Evolutionary conservation across 116 monocot genomes (phyloP).

Genomic region (Dioscorea cayenensis): DNA sequence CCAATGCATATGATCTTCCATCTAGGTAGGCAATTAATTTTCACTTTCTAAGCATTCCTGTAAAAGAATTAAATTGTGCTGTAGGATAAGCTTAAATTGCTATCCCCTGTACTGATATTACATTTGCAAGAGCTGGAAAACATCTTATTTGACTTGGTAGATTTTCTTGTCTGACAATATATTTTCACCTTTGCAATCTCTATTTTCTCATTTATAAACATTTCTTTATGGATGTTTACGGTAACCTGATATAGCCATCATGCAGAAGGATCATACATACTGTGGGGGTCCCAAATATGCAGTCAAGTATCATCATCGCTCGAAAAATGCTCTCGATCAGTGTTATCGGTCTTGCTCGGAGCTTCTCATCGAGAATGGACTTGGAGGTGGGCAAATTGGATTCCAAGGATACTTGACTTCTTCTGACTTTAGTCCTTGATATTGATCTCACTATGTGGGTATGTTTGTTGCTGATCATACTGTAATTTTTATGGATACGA

Average conservation of each 20-base stretch:
- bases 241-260: neutral
- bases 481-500: conserved; percentile 12
- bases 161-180: no score
- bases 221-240: neutral
- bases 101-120: no score
- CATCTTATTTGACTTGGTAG: no score
- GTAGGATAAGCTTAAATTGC: no score
- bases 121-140: no score
- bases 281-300: conserved; percentile 99
- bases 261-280: conserved; percentile 93
- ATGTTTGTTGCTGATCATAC: neutral
- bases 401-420: neutral
- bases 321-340: conserved; percentile 95
- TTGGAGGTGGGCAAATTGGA: conserved; percentile 57
- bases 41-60: no score
- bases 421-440: neutral
- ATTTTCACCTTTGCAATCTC: no score
- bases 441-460: neutral
- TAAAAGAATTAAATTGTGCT: no score
- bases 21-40: conserved; percentile 47
- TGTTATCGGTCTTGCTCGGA: conserved; percentile 96
- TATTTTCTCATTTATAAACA: no score
- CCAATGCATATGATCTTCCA: conserved; percentile 98
- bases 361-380: conserved; percentile 91
- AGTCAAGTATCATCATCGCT: conserved; percentile 99